phyloP scores from a whole-genome alignment of 805 yeast genomes.

The Metschnikowia reukaufii region DNA sequence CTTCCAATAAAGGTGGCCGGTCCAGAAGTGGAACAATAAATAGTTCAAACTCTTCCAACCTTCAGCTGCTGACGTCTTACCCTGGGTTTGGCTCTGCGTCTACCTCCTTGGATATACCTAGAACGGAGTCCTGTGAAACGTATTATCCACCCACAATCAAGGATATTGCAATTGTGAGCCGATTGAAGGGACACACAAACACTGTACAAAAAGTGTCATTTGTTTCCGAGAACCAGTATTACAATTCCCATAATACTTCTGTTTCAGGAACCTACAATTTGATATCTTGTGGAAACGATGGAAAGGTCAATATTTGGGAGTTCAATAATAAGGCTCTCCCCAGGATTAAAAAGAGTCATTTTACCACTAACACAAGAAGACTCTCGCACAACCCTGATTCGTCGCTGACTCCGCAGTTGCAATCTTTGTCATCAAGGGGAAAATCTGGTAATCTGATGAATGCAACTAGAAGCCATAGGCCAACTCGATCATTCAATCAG shows the following conservation, averaged over 20 bases:
- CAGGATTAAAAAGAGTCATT: conserved; percentile 28
- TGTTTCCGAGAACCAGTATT: conserved; percentile 21
- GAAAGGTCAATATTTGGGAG: conserved; percentile 44
- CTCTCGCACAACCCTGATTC: conserved; percentile 5
- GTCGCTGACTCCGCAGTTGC: conserved; percentile 5
- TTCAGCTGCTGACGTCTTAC: conserved; percentile 19
- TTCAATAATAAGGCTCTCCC: conserved; percentile 44
- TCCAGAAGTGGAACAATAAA: conserved; percentile 43
- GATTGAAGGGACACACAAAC: conserved; percentile 43
- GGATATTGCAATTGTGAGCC: conserved; percentile 35
- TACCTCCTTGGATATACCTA: conserved; percentile 23
- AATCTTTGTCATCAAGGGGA: conserved; percentile 4
- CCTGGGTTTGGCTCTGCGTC: conserved; percentile 25
- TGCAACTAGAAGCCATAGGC: conserved; percentile 6
- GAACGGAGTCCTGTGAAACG: conserved; percentile 15
- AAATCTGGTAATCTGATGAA: not conserved
- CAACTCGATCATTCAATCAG: conserved; percentile 11
- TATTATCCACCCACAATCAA: conserved; percentile 37
- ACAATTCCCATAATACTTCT: not conserved
- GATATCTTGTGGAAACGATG: conserved; percentile 41
- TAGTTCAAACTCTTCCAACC: conserved; percentile 24
- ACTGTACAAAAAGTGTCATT: conserved; percentile 33
- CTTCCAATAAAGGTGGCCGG: conserved; percentile 19
- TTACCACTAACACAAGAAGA: conserved; percentile 9
- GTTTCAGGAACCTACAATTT: conserved; percentile 27